These are phyloP conservation scores for Cymbidium sinense DNA, from an alignment of 106 monocot species.

Conservation along the genomic window DNA sequence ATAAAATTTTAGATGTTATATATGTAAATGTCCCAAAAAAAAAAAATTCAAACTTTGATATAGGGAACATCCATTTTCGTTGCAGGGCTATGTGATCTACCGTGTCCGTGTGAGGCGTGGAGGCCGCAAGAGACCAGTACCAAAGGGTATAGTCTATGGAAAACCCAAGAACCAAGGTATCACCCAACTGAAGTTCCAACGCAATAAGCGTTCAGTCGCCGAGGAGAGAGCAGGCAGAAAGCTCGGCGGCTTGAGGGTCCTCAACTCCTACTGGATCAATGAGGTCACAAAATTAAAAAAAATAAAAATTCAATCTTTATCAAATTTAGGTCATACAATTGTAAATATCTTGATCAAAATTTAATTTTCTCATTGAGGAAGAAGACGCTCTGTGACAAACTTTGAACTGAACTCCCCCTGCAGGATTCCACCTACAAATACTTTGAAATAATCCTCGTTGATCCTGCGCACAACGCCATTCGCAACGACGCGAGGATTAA, in stretches of 20 bases:
- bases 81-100: conserved; percentile 31
- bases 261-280: conserved; percentile 69
- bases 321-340: too few relatives aligned
- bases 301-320: too few relatives aligned
- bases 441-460: conserved; percentile 59
- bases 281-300: conserved; percentile 53
- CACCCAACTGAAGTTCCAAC: conserved; percentile 53
- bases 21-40: too few relatives aligned
- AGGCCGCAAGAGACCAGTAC: conserved; percentile 57
- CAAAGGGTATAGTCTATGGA: conserved; percentile 70
- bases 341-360: too few relatives aligned
- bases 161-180: conserved; percentile 65
- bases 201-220: conserved; percentile 59
- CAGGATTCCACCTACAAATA: conserved; percentile 75
- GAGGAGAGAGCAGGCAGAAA: conserved; percentile 66
- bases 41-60: too few relatives aligned
- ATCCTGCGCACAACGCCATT: conserved; percentile 54
- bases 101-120: conserved; percentile 48
- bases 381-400: neutral
- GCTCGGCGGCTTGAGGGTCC: conserved; percentile 53
- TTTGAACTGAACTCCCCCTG: neutral
- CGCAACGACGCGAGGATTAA: conserved; percentile 62
- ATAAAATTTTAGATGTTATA: too few relatives aligned
- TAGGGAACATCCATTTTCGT: too few relatives aligned
- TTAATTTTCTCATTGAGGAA: too few relatives aligned